Base-by-base conservation (phyloP, 306 rosid genomes). In the Aeschynomene evenia region DNA sequence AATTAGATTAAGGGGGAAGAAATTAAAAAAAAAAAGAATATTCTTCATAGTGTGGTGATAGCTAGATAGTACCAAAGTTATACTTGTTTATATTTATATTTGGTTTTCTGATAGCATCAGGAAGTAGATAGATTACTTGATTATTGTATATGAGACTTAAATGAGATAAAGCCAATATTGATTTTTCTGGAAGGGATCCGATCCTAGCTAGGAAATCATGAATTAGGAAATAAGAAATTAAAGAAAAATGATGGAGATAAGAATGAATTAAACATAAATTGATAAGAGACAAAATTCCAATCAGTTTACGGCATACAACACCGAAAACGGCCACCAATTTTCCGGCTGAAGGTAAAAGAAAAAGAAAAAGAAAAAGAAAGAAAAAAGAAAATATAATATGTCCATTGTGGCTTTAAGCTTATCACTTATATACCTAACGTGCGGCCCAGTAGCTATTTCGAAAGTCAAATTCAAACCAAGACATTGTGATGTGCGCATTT, bases 391-490 rank as follows among this genome's bases (percentile, higher is more conserved):
- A 15, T 5, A 3, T 5, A 1, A n/a, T 50, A 19, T 18, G 24
- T 18, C 24, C 26, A 19, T 19, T 50, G 55, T 18, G 24, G 55
- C 28, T 50, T 6, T 20, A 50, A 6, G 20, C 28, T 20, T 20
- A 8, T 19, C 9, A 7, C 48, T 19, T 57, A 31, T 57, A 31
- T 19, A 21, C 14, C 36, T 40, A 37, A 13, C 20, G 36, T 29
- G 75, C 36, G 15, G 19, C 66, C 43, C n/a, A 4, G n/a, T 55
- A 16, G 22, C 56, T 0, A 55, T 13, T 56, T 2, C 16, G 2
- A 70, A 70, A 43, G 75, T 70, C 67, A 57, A 40, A 69, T n/a
- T 10, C 37, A n/a, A 45, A 45, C 4, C 2, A n/a, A 15, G 9
- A 45, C 51, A 43, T 43, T n/a, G 7, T 43, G 8, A 5, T 43